These are phyloP conservation scores for Talaromyces nanjingensis DNA, from an alignment of 495 filamentous ascomycete genomes.

Conservation along the genomic window DNA sequence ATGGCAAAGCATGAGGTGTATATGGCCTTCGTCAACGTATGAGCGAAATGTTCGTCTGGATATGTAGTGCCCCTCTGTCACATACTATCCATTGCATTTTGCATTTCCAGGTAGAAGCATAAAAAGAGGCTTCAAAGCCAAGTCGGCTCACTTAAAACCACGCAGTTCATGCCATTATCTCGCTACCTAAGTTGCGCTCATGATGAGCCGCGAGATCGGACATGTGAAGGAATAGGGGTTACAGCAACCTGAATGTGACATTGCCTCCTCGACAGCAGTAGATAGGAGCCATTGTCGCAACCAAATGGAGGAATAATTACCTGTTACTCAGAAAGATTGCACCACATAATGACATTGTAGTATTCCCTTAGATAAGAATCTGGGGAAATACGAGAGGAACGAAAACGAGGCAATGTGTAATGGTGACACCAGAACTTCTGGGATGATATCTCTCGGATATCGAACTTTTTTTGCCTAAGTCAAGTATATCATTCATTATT, in stretches of 20 bases:
- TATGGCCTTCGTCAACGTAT: not conserved
- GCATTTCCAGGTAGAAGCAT: not conserved
- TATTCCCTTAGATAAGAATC: too few species aligned
- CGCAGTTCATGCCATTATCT: not conserved
- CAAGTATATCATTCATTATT: too few species aligned
- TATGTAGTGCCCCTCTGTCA: not conserved
- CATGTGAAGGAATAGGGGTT: not conserved
- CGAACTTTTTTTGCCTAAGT: too few species aligned
- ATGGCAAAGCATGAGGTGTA: not conserved
- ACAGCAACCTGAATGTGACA: not conserved
- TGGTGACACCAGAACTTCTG: too few species aligned
- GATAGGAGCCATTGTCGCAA: not conserved
- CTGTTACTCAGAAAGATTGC: not conserved
- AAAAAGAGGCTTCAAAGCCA: not conserved
- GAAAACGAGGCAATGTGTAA: not conserved
- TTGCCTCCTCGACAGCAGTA: not conserved
- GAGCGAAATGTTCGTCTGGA: not conserved
- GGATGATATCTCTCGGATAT: too few species aligned
- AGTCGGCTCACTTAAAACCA: too few species aligned
- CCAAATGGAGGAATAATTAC: not conserved
- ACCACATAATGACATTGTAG: not conserved
- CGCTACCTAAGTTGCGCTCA: not conserved
- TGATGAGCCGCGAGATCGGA: too few species aligned
- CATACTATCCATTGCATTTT: not conserved
- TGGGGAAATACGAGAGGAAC: not conserved